Base-by-base conservation (phyloP, 1,284 basidiomycete genomes). In the Cutaneotrichosporon cavernicola region DNA sequence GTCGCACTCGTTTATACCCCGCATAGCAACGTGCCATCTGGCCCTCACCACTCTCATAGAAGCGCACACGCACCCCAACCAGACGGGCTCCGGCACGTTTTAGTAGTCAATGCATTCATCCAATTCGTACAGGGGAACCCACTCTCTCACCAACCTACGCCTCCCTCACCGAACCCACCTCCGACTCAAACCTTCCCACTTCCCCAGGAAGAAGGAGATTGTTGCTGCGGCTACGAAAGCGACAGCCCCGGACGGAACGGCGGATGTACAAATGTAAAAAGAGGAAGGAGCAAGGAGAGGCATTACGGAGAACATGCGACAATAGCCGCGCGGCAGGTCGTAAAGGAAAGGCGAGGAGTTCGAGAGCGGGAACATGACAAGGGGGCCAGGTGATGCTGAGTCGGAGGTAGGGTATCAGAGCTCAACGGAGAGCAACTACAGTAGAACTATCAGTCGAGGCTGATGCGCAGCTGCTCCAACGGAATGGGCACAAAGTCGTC, bases 401-500 rank as follows among this genome's bases (percentile, higher is more conserved):
- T 43, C 52, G 56, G 60, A 31, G 46, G 49, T 43, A 64, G 56
- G 58, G 46, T 38, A 61, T 62, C 58, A 34, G 38, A 59, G 47
- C 46, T 53, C n/a, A 56, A 36, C 52, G 46, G 32, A 47, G 53
- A 36, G 32, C n/a, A 53, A 31, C 51, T 53, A 34, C 49, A 36
- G 46, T 21, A 55, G 30, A n/a, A 64, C 60, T 58, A 53, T 53
- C 31, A 68, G 82, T 95, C 92, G 82, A 95, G 85, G 80, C 88
- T 87, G 82, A 95, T 92, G 83, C 88, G 89, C 83, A 96, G 83
- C 82, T 94, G 87, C 80, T 96, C 92, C 82, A 92, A 83, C 80
- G 92, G 92, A 89, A 96, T 94, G 80, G 92, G 92, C 79, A 89
- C 89, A 84, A 98, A 97, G 74, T 87, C 88, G 80, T 97, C 89